Evolutionary conservation across 306 rosid species (phyloP).

Genomic region (Pterocarpus santalinus): DNA sequence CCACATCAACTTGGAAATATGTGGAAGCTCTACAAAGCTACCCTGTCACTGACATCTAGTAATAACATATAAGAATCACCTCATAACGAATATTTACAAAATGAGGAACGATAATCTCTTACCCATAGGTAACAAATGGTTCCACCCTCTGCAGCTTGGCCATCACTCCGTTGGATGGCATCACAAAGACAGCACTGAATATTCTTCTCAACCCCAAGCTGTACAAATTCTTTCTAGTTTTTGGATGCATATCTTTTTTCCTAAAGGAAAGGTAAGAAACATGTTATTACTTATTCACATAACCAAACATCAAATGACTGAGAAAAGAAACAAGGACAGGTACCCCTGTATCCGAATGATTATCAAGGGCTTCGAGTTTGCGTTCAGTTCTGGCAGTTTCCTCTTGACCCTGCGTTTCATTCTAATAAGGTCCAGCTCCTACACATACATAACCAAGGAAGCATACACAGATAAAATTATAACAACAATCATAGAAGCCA

Average conservation of each 20-base stretch:
- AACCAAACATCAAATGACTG: not conserved
- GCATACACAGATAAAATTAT: not conserved
- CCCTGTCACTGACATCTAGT: not conserved
- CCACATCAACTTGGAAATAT: conserved; percentile 1
- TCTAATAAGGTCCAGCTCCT: conserved; percentile 85
- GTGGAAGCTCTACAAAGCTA: conserved; percentile 5
- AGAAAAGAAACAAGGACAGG: not conserved
- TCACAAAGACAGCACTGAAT: conserved; percentile 76
- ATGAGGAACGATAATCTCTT: conserved; percentile 26
- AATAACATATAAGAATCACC: conserved; percentile 14
- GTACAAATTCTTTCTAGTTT: conserved; percentile 65
- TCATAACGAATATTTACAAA: not conserved
- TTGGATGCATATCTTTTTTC: conserved; percentile 88
- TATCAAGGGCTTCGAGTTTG: conserved; percentile 62
- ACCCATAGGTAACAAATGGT: conserved; percentile 96
- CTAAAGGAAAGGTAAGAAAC: conserved; percentile 45
- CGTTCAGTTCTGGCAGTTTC: conserved; percentile 51
- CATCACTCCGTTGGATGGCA: conserved; percentile 62
- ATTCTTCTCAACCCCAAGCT: conserved; percentile 67
- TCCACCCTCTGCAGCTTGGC: conserved; percentile 80
- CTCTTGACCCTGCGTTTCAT: conserved; percentile 80
- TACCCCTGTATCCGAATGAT: conserved; percentile 82
- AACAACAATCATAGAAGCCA: not conserved
- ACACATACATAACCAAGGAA: conserved; percentile 1
- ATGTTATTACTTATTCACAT: not conserved